Base-by-base conservation (phyloP, 1,139 yeast species). In the Blastobotrys aristatus region DNA sequence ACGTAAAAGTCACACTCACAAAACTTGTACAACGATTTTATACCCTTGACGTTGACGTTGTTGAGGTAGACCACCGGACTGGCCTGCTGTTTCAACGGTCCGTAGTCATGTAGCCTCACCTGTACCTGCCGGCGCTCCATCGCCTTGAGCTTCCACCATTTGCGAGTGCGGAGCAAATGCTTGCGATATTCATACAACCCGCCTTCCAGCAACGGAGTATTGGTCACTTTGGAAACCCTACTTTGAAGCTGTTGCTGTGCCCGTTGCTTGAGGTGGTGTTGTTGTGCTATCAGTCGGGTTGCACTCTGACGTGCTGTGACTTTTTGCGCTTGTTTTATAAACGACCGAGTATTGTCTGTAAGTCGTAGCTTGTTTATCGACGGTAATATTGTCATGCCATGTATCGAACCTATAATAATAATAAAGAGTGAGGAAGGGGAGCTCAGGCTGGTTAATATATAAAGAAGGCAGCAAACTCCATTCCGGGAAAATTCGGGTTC, bases 111-210 rank as follows among this genome's bases (percentile, higher is more conserved):
- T 33, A 44, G 32, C n/a, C 40, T 6, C n/a, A 42, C 31, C 32
- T 32, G 27, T 13, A 44, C 33, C 22, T 30, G 35, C 8, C 36
- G 16, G n/a, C 21, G 27, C 5, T 42, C 18, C 13, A 11, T 3
- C 4, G 36, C 31, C 32, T 42, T 44, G 18, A 38, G 27, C 18
- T 24, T 31, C 47, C 47, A 44, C 36, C 27, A 3, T 21, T 44
- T 44, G 29, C 16, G 18, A 4, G 29, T 13, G 11, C 29, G 36
- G 10, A 44, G 22, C 32, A 31, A 39, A 18, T 37, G 36, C 18
- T 24, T 16, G 8, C 47, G 47, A 14, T 44, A 44, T 29, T 44
- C 47, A 38, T 44, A 44, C 27, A 44, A 20, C 22, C 47, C 47
- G 26, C 47, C 47, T 32, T 44, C 47, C 18, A 44, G 32, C 42